Base-by-base conservation (phyloP, 169 alveolate genomes). In the Babesia bovis region DNA sequence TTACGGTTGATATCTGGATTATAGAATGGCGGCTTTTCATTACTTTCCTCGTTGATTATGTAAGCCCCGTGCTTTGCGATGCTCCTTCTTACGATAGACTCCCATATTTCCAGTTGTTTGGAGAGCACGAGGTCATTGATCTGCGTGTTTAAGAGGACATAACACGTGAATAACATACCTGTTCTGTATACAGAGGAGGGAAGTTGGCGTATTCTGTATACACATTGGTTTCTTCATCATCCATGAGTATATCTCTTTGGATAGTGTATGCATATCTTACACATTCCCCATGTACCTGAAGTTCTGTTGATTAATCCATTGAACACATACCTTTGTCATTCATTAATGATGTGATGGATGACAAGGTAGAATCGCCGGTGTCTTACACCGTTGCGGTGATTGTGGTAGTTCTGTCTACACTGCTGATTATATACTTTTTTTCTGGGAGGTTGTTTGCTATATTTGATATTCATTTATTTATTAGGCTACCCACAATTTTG, bases 121-220 rank as follows among this genome's bases (percentile, higher is more conserved):
- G 78, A 60, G 32, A 78, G 65, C 38, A 68, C 56, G 45, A 61
- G 59, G 49, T 78, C 67, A 61, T 78, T 78, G 30, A 78, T 63
- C 87, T 78, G 83, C 36, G 35, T n/a, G 2, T 6, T 4, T 4
- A 5, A 25, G 26, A 13, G 17, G n/a, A 7, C 28, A 12, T 0
- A 4, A 0, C 0, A 0, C 15, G 25, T 13, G 10, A 40, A 7
- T 4, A 2, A 7, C 21, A 19, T 38, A 81, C 88, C 79, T 81
- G 88, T 61, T 81, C 88, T 1, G 88, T 81, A 38, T 81, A 81
- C 33, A 81, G 61, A 23, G 88, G 88, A 15, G 88, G 88, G 40
- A 71, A 81, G 26, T 81, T 55, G 26, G 15, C 19, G 45, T 67
- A 78, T 9, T 10, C n/a, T 7, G 21, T 72, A 49, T 65, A 60